phyloP scores from a whole-genome alignment of 768 basidiomycete genomes.

The Podaxis sp. region DNA sequence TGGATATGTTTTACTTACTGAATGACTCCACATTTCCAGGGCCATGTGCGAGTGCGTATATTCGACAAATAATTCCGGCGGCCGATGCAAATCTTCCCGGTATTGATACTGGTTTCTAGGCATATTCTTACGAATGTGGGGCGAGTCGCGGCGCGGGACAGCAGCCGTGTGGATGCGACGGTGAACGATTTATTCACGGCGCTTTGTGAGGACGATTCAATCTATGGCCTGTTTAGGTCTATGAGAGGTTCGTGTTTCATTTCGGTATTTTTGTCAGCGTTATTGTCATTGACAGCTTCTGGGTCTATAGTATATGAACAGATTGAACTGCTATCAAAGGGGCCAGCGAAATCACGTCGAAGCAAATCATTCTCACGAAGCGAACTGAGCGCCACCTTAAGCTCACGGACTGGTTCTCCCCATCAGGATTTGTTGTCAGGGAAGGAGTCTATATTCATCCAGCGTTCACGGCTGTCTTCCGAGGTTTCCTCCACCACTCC shows the following conservation, averaged over 20 bases:
- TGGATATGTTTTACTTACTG: constrained; percentile 23
- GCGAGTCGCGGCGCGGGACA: constrained; percentile 82
- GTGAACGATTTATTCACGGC: constrained; percentile 84
- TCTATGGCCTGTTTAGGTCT: constrained; percentile 81
- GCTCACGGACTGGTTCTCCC: constrained; percentile 47
- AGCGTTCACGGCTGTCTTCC: constrained; percentile 38
- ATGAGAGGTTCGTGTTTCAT: constrained; percentile 69
- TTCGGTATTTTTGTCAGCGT: constrained; percentile 23
- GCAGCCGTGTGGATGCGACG: constrained; percentile 73
- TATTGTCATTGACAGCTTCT: constrained; percentile 15
- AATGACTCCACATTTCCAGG: constrained; percentile 40
- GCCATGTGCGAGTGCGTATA: constrained; percentile 82
- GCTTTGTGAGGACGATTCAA: constrained; percentile 85
- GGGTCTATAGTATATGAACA: constrained; percentile 66
- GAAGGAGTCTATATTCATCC: constrained; percentile 30
- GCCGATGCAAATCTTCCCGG: background rate
- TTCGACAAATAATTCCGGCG: constrained; percentile 18
- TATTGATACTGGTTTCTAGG: constrained; percentile 38
- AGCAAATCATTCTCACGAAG: constrained; percentile 68
- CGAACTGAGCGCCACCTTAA: constrained; percentile 39
- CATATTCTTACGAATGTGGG: constrained; percentile 84
- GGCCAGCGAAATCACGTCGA: constrained; percentile 50
- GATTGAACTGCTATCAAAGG: constrained; percentile 67
- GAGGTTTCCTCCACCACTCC: constrained; percentile 34
- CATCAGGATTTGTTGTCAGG: constrained; percentile 38